Percentiles rank a stretch among this genome's conserved stretches.
These are phyloP conservation scores for Emmonsiellopsis sp. DNA, from an alignment of 2,329 filamentous ascomycete species.

Conservation along the genomic window DNA sequence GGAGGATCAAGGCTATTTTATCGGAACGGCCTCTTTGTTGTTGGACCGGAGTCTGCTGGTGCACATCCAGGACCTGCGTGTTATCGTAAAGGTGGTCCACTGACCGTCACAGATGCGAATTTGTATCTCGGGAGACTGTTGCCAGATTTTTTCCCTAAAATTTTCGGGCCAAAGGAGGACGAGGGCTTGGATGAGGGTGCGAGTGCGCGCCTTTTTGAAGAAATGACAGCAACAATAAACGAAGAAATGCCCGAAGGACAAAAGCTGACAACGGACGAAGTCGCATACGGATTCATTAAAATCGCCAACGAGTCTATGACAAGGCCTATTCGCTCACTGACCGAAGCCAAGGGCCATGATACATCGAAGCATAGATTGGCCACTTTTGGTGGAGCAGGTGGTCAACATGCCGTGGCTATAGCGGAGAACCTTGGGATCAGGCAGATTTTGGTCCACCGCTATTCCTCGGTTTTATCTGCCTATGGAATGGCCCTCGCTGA, in stretches of 20 bases:
- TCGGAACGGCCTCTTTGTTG: slow-evolving; percentile 72
- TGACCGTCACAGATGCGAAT: slow-evolving; percentile 92
- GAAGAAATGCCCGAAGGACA: slow-evolving; percentile 53
- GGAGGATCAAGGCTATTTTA: slow-evolving; percentile 57
- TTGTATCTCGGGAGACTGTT: slow-evolving; percentile 72
- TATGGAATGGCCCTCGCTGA: slow-evolving; percentile 89
- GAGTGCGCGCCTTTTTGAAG: slow-evolving; percentile 60
- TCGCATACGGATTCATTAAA: slow-evolving; percentile 80
- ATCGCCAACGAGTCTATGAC: slow-evolving; percentile 91
- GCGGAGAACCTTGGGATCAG: slow-evolving; percentile 70
- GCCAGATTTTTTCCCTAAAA: slow-evolving; percentile 86
- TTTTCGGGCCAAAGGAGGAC: slow-evolving; percentile 78
- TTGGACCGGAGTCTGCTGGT: slow-evolving; percentile 80
- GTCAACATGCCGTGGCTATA: slow-evolving; percentile 87
- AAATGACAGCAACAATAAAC: slow-evolving; percentile 69
- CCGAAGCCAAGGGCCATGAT: slow-evolving; percentile 81
- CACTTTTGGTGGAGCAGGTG: slow-evolving; percentile 81
- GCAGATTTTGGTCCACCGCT: slow-evolving; percentile 74
- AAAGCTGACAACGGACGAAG: slow-evolving; percentile 65
- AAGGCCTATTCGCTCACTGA: slow-evolving; percentile 75
- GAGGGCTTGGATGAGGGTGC: slow-evolving; percentile 64
- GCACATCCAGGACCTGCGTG: slow-evolving; percentile 86
- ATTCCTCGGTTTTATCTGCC: slow-evolving; percentile 80
- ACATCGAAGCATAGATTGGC: slow-evolving; percentile 76
- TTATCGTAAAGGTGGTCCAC: slow-evolving; percentile 78